phyloP scores from a whole-genome alignment of 148 eudicot genomes.

The Rhododendron williamsianum region DNA sequence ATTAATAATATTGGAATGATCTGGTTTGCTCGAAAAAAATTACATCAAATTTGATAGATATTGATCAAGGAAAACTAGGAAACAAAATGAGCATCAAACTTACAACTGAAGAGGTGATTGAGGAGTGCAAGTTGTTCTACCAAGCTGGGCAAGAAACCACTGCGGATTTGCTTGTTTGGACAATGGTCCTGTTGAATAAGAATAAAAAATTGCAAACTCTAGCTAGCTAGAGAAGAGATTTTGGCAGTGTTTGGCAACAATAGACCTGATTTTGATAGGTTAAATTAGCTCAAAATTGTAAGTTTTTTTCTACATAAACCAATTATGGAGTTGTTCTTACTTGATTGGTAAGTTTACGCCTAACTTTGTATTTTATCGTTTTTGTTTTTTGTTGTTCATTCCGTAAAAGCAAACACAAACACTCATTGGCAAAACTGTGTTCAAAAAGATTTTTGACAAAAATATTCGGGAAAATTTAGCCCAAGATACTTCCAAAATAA shows the following conservation, averaged over 20 bases:
- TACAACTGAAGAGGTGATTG: constrained; percentile 2
- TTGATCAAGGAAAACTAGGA: not conserved
- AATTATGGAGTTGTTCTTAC: too few species aligned
- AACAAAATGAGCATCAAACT: not conserved
- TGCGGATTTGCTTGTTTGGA: constrained; percentile 2
- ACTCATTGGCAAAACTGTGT: not conserved
- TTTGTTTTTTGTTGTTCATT: not conserved
- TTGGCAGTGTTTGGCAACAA: not conserved
- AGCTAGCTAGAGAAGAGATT: constrained; percentile 15
- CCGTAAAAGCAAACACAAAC: not conserved
- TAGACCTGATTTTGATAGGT: not conserved
- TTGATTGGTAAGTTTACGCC: not conserved
- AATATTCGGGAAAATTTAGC: not conserved
- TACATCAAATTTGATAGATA: not conserved
- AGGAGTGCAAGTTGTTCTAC: constrained; percentile 10
- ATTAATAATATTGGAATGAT: too few species aligned
- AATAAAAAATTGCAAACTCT: constrained; percentile 10
- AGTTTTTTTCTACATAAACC: not conserved
- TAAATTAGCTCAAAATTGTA: constrained; percentile 7
- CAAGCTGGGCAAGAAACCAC: constrained; percentile 1
- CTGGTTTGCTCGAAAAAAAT: too few species aligned
- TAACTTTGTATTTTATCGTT: not conserved
- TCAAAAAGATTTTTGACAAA: not conserved
- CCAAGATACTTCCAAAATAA: not conserved
- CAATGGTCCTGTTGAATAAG: constrained; percentile 5